Evolutionary conservation across 805 yeast species (phyloP), one percentile per base, ranked within the genome.

Genomic region (Yarrowia yakushimensis): DNA sequence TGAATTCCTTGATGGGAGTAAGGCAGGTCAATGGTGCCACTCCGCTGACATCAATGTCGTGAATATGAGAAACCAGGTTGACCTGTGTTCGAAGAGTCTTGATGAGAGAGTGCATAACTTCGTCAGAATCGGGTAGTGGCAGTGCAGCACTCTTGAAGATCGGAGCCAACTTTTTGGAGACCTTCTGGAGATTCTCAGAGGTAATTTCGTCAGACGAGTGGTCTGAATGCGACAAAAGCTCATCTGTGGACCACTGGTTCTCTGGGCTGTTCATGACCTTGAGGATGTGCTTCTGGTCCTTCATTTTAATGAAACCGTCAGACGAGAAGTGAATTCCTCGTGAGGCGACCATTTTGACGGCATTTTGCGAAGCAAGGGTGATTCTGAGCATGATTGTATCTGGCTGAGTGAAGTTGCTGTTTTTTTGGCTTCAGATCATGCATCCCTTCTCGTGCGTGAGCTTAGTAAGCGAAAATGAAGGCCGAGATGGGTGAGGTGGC

Each of bases 21-120:
- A 55, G 61, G 15, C 61, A 30, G 6, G 61, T 55, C 48, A 55
- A 39, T 30, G 61, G 61, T 7, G 36, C 30, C n/a, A 55, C 61
- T 8, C 48, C 61, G 20, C 39, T 39, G 17, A 55, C 61, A 22
- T 55, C 61, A 39, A 55, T 41, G 61, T 55, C 61, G 39, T 55
- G 61, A 13, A 55, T 55, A 55, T 55, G 61, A 17, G 61, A 55
- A 11, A 55, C 61, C 30, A 55, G 61, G 39, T 55, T 55, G 20
- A 55, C 48, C 48, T 55, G 61, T 28, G 61, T 55, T 30, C 61
- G 27, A 1, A 55, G 61, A 15, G 46, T 41, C 36, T 55, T 25
- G 30, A 55, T 55, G 22, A 55, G 61, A 13, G 46, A 39, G 22
- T 15, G 22, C 48, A 39, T 55, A 30, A 39, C 39, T 1, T 55